Conservation (phyloP, 2,329 filamentous ascomycete species). For the Trichophaea hybrida region DNA sequence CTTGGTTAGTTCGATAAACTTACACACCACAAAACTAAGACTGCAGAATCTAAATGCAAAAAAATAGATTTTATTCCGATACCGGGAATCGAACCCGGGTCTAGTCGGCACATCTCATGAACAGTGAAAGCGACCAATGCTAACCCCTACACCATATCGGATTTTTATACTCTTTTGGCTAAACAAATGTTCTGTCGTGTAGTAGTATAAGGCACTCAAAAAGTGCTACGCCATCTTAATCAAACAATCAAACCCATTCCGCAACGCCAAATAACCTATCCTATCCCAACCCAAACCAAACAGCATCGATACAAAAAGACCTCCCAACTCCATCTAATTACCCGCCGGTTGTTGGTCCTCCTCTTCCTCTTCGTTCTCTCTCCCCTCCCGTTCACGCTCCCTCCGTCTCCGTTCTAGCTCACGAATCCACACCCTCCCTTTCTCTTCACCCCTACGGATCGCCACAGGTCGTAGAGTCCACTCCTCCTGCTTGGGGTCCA, state of each 20-base stretch:
- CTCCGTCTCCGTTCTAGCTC: neutral
- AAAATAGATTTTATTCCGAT: neutral
- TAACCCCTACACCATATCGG: neutral
- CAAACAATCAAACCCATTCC: neutral
- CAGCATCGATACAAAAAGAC: neutral
- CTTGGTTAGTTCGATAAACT: no score
- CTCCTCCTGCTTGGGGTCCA: neutral
- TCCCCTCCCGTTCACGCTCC: neutral
- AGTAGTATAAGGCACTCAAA: neutral
- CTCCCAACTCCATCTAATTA: neutral
- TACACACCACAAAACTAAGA: no score
- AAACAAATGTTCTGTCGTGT: neutral
- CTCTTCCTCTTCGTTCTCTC: neutral
- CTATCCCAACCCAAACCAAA: neutral
- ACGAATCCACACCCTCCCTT: neutral
- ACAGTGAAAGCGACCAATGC: neutral
- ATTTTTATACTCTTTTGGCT: neutral
- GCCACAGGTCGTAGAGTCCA: neutral
- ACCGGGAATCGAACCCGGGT: slow-evolving; percentile 5
- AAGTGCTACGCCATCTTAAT: no score
- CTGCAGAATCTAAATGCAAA: no score
- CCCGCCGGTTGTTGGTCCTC: neutral
- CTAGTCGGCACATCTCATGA: neutral
- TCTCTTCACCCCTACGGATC: neutral
- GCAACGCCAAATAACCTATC: neutral